A percentile compares a stretch with the other conserved stretches of the same genome.
Conservation (phyloP, 441 rosid genomes). For the Euphorbia schlechtendalii region DNA sequence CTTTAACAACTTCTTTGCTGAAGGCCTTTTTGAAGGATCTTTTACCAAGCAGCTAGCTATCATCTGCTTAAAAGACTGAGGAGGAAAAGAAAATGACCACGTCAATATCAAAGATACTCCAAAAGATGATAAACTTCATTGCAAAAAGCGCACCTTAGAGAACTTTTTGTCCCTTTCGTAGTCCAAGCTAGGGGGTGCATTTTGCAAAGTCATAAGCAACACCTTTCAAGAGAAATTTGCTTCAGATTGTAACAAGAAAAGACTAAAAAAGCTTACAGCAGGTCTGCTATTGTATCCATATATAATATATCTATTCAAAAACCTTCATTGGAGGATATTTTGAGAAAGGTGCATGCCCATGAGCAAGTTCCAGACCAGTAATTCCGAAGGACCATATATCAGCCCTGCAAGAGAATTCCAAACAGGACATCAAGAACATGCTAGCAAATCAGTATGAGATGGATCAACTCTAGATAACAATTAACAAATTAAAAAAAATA, state of each 20-base stretch:
- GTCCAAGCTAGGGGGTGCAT: conserved; percentile 95
- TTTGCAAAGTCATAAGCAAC: conserved; percentile 98
- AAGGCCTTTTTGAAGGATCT: conserved; percentile 93
- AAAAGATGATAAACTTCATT: conserved; percentile 7
- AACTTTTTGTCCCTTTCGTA: conserved; percentile 92
- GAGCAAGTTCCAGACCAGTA: conserved; percentile 96
- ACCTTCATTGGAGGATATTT: conserved; percentile 99
- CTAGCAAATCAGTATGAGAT: conserved; percentile 10
- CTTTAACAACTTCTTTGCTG: conserved; percentile 71
- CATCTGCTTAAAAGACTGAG: conserved; percentile 97
- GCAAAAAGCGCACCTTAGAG: conserved; percentile 55
- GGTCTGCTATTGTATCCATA: conserved; percentile 6
- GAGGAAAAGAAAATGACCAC: conserved; percentile 16
- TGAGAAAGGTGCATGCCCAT: conserved; percentile 98
- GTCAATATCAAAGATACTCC: neutral
- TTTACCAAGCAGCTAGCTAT: conserved; percentile 96
- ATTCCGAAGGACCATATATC: conserved; percentile 99
- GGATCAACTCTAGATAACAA: conserved; percentile 10
- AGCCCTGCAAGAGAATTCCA: conserved; percentile 51
- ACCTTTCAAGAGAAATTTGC: conserved; percentile 46
- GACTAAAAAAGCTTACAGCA: neutral
- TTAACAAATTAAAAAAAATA: neutral
- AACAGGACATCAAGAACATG: conserved; percentile 27
- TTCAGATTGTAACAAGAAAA: conserved; percentile 24
- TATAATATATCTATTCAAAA: conserved; percentile 14